Percentiles rank a stretch among this genome's conserved stretches.
Conservation (phyloP, 2,329 filamentous ascomycete species). For the Exophiala lecanii-corni region DNA sequence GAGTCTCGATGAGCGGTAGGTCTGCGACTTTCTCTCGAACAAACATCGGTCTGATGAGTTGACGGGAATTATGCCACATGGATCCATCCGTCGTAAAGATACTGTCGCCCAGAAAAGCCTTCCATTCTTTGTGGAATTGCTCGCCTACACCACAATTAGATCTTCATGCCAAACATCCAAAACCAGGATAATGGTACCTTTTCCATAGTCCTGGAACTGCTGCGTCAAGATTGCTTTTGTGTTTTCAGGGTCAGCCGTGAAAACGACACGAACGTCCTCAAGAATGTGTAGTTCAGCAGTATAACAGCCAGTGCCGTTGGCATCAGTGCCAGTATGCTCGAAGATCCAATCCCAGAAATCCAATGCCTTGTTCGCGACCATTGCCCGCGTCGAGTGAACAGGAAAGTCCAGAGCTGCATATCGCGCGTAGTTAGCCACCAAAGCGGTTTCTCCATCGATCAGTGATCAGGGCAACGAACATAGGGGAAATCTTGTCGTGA, state of each 20-base stretch:
- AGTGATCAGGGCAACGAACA: constrained; percentile 12
- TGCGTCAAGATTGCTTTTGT: constrained; percentile 86
- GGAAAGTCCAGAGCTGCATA: constrained; percentile 22
- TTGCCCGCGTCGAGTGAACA: constrained; percentile 18
- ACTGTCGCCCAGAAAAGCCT: constrained; percentile 76
- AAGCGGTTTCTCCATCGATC: too few relatives aligned
- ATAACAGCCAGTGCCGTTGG: constrained; percentile 14
- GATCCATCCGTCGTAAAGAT: constrained; percentile 78
- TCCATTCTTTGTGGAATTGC: constrained; percentile 68
- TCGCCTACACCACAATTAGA: constrained; percentile 24
- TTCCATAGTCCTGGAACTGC: constrained; percentile 82
- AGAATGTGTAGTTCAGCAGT: constrained; percentile 21
- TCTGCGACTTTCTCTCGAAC: constrained; percentile 79
- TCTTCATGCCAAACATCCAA: neutral
- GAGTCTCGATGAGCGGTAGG: constrained; percentile 74
- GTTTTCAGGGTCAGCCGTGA: constrained; percentile 82
- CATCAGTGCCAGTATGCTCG: constrained; percentile 14
- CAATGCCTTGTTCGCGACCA: constrained; percentile 18
- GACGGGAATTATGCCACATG: constrained; percentile 75
- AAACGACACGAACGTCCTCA: constrained; percentile 50
- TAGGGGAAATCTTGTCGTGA: constrained; percentile 20
- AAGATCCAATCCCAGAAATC: constrained; percentile 24
- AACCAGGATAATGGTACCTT: constrained; percentile 52
- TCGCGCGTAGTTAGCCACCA: too few relatives aligned
- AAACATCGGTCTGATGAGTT: constrained; percentile 83